Evolutionary conservation across 768 basidiomycete genomes (phyloP).

Genomic region (Boletus rufocinnamomeus): DNA sequence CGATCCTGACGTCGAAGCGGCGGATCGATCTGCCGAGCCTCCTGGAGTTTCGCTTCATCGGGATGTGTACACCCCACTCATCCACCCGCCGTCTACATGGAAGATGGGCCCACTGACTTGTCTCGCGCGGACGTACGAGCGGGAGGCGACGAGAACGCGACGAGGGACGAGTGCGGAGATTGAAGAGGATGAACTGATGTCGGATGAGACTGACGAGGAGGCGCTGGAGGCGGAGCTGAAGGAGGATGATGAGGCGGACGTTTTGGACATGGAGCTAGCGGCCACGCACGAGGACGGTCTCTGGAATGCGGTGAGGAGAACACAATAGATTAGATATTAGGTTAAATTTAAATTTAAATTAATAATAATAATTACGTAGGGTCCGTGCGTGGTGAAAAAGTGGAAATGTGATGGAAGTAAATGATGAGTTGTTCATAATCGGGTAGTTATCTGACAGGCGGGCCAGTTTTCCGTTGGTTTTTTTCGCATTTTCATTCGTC

Average conservation of each 20-base stretch:
- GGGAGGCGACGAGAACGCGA: constrained; percentile 20
- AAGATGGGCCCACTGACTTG: constrained; percentile 12
- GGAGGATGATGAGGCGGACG: constrained; percentile 46
- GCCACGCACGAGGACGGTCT: constrained; percentile 41
- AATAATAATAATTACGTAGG: constrained; percentile 20
- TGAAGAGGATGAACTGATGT: constrained; percentile 30
- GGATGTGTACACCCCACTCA: constrained; percentile 38
- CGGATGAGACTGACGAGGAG: constrained; percentile 40
- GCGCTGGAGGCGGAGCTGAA: constrained; percentile 40
- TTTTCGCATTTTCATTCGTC: constrained; percentile 24
- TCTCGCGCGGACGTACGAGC: constrained; percentile 28
- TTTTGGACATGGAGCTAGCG: constrained; percentile 36
- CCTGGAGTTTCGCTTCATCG: constrained; percentile 28
- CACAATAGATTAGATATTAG: constrained; percentile 8
- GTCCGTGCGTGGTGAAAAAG: constrained; percentile 36
- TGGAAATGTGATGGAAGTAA: constrained; percentile 20
- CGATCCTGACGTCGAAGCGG: constrained; percentile 7
- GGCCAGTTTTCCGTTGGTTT: constrained; percentile 17
- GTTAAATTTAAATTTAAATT: not conserved
- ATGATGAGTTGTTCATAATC: constrained; percentile 5
- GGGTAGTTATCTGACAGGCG: constrained; percentile 17
- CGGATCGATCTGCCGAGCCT: constrained; percentile 1
- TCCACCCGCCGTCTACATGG: constrained; percentile 33
- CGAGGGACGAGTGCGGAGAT: constrained; percentile 21
- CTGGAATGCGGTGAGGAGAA: constrained; percentile 33